Evolutionary conservation across 495 filamentous ascomycete genomes (phyloP), one percentile per base, ranked within the genome.

Genomic region (Penicillium riverlandense): DNA sequence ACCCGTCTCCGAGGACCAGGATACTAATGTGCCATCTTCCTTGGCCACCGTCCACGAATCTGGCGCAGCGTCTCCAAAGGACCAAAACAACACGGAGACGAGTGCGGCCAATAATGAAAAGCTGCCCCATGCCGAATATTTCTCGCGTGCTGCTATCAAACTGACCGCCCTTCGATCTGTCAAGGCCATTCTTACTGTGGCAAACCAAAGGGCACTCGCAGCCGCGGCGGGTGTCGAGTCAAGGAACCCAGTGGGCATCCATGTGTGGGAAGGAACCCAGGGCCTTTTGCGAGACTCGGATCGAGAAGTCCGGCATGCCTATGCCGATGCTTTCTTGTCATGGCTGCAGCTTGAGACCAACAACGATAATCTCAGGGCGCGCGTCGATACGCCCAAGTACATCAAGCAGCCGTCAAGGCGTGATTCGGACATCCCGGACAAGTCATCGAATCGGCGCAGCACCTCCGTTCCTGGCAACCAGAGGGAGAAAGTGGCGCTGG

Each of bases 241-340:
- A 1, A 77, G 90, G 47, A 86, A 83, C 53, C 76, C 65, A 29
- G 86, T 95, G 2, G 79, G 81, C 3, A 73, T 91, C 31, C 73
- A 84, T 32, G 83, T 87, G 0, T 96, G 90, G 90, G 88, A 95
- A 61, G 87, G 87, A 10, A 94, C 90, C 0, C 87, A 95, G 43
- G 92, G 86, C 81, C 76, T 96, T 37, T 66, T 95, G 14, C 77
- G 85, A 12, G 90, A 95, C 55, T 71, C 79, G 9, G 82, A 89
- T 52, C 76, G 75, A 13, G 72, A 80, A 14, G 90, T 95, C 35
- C 77, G 89, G 37, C 81, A 82, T 54, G 86, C 88, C 1, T 96
- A 95, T 55, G 79, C 77, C 7, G 85, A 95, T 59, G 85, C 89
- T 8, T 63, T 96, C 8, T 59, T 85, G 16, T 83, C 83, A 7